Base-by-base conservation (phyloP, 2,329 filamentous ascomycete species). In the Colletotrichum paranaense region DNA sequence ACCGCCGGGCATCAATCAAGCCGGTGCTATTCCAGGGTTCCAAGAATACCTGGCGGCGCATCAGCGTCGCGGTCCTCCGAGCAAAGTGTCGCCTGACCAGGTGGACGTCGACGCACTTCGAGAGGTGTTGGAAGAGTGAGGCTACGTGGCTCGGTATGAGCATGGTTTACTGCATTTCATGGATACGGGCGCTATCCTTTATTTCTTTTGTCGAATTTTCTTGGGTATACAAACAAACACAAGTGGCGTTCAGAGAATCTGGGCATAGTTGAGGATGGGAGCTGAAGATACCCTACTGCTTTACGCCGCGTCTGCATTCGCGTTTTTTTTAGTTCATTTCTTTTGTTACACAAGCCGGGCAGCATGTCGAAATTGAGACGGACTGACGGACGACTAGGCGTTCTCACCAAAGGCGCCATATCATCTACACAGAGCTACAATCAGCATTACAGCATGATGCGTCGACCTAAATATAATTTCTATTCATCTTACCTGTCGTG, bases 1-100 rank as follows among this genome's bases (percentile, higher is more conserved):
- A 56, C 83, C 89, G 5, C 89, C 93, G 1, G 94, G 94, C 0
- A 94, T 97, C 79, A 97, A 97, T 78, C 94, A 96, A 79, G 88
- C 90, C 1, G 94, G 94, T 0, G 87, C 90, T 0, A 92, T 97
- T 56, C 90, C 93, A 0, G 94, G 94, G 0, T 93, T 96, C 75
- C 86, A 90, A 30, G 86, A 89, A 68, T 90, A 88, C 76, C 86
- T 87, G 81, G 83, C 85, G 2, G 82, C 85, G 1, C 84, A 82
- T 78, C 89, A 83, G 81, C 89, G 81, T 78, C 89, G 83, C 81
- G 86, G 81, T 46, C 84, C 89, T 1, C 88, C 90, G 2, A 86
- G 87, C 46, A 88, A 88, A 72, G 88, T 93, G 12, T 87, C 88
- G 19, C 85, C 92, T 0, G 87, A 89, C 30, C 82, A 81, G 1